Evolutionary conservation across 805 yeast species (phyloP).

Genomic region (Candida gorgasii): DNA sequence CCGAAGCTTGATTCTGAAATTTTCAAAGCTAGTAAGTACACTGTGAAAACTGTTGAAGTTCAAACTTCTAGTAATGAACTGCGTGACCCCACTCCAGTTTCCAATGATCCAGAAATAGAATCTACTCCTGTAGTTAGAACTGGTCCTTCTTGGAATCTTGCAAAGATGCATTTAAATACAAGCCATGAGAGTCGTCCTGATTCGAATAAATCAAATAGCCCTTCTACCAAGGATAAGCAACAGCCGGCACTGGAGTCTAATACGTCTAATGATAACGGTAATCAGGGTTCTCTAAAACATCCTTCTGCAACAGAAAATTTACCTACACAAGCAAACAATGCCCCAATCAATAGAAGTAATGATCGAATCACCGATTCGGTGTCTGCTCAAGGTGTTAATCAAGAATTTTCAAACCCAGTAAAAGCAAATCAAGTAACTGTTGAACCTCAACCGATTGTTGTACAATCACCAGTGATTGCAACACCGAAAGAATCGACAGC

Average conservation of each 20-base stretch:
- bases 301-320: too few species aligned
- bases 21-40: not conserved
- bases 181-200: not conserved
- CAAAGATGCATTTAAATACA: not conserved
- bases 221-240: too few species aligned
- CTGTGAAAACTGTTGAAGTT: not conserved
- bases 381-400: too few species aligned
- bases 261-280: too few species aligned
- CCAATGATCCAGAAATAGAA: not conserved
- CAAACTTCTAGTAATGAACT: not conserved
- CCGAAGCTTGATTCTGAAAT: slow-evolving; percentile 2
- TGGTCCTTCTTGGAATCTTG: not conserved
- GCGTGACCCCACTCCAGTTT: too few species aligned
- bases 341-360: too few species aligned
- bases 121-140: not conserved
- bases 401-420: too few species aligned
- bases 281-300: too few species aligned
- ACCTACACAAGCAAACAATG: too few species aligned
- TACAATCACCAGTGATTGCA: not conserved
- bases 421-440: not conserved
- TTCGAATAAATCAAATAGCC: not conserved
- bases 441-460: not conserved
- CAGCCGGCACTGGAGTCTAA: too few species aligned
- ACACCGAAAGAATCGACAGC: not conserved
- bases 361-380: too few species aligned